Conservation (phyloP, 2,329 filamentous ascomycete genomes). For the Penicillium sp. region DNA sequence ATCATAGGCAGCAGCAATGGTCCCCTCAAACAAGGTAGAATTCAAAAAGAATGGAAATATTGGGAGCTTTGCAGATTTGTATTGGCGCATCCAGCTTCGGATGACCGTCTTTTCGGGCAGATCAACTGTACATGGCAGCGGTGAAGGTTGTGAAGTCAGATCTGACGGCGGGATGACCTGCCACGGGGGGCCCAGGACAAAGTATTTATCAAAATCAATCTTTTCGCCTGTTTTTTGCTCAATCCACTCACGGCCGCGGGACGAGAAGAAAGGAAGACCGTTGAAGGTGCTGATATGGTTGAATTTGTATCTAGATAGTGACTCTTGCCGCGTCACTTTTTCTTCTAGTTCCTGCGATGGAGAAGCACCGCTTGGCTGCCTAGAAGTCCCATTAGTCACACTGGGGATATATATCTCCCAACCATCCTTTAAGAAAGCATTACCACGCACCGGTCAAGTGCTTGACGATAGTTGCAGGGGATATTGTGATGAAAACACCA, state of each 20-base stretch:
- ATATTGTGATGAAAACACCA: conserved; percentile 50
- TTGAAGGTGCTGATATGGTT: conserved; percentile 47
- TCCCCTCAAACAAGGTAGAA: conserved; percentile 26
- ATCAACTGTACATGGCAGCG: neutral
- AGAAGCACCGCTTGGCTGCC: too few relatives aligned
- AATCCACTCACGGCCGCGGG: conserved; percentile 48
- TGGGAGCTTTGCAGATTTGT: conserved; percentile 20
- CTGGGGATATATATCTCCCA: too few relatives aligned
- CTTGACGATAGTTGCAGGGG: conserved; percentile 44
- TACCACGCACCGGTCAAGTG: conserved; percentile 20
- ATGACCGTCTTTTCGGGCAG: too few relatives aligned
- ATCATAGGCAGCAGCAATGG: conserved; percentile 45
- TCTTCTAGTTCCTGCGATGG: conserved; percentile 7
- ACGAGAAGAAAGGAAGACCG: conserved; percentile 49
- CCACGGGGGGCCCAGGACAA: conserved; percentile 29
- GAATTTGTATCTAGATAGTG: conserved; percentile 47
- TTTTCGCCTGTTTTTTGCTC: conserved; percentile 42
- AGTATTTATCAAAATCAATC: conserved; percentile 27
- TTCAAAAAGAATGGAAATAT: neutral
- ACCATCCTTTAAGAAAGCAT: too few relatives aligned
- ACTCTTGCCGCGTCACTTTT: conserved; percentile 31
- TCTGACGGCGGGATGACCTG: conserved; percentile 14
- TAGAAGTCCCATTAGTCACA: too few relatives aligned
- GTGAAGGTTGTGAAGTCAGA: conserved; percentile 19
- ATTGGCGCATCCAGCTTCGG: conserved; percentile 21